Evolutionary conservation across 257 asterid species (phyloP).

Genomic region (Parsonsia alboflavescens): DNA sequence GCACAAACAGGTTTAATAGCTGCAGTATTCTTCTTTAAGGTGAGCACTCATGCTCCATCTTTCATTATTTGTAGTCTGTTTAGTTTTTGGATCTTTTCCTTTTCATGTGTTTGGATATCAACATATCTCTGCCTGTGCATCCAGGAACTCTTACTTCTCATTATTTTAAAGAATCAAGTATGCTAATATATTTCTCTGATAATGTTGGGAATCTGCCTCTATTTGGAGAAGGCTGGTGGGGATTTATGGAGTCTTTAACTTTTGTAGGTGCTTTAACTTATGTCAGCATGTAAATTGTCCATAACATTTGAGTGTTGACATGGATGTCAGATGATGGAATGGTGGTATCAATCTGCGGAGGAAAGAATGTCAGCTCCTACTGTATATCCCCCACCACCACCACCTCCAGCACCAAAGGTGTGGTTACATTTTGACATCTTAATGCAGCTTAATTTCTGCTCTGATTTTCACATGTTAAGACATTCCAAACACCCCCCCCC

Average conservation of each 20-base stretch:
- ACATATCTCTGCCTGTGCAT: not conserved
- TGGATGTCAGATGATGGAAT: constrained; percentile 86
- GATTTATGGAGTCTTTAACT: not conserved
- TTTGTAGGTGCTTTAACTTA: too few relatives aligned
- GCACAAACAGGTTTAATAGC: constrained; percentile 99
- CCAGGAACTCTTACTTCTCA: not conserved
- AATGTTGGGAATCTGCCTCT: not conserved
- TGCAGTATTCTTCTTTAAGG: constrained; percentile 95
- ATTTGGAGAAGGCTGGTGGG: not conserved
- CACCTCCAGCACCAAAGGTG: constrained; percentile 94
- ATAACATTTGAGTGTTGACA: constrained; percentile 1
- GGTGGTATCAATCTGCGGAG: constrained; percentile 99
- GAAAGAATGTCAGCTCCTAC: constrained; percentile 99
- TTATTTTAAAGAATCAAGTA: not conserved
- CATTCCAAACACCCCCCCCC: not conserved
- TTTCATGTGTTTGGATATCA: too few relatives aligned
- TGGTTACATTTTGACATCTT: not conserved
- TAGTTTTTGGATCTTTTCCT: not conserved
- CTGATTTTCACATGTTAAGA: not conserved
- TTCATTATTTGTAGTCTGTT: not conserved
- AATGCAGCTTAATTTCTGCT: not conserved
- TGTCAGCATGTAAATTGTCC: not conserved
- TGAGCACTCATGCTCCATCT: constrained; percentile 27
- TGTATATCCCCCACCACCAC: constrained; percentile 97
- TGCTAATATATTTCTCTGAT: not conserved